phyloP scores from a whole-genome alignment of 1,284 basidiomycete genomes.

The Trametes hirsuta region DNA sequence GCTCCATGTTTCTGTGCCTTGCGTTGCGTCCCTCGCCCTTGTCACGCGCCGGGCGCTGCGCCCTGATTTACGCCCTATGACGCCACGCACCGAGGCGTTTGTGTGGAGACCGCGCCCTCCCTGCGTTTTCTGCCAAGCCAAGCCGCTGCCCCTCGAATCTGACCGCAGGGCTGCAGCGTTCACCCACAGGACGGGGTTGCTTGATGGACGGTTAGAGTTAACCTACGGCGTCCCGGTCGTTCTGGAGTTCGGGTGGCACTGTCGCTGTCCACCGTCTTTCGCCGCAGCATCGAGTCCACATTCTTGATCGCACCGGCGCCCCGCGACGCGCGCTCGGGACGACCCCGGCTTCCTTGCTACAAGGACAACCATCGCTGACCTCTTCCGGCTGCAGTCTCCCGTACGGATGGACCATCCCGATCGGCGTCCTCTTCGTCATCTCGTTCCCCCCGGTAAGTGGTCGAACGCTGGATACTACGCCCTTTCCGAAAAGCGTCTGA shows the following conservation, averaged over 20 bases:
- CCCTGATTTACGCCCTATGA: neutral
- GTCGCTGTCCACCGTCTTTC: too few relatives aligned
- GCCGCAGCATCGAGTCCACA: too few relatives aligned
- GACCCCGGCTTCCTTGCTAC: neutral
- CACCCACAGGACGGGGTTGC: neutral
- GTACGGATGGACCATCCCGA: slow-evolving; percentile 82
- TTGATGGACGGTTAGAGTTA: too few relatives aligned
- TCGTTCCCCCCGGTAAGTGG: slow-evolving; percentile 71
- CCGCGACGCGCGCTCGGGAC: too few relatives aligned
- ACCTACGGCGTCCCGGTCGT: too few relatives aligned
- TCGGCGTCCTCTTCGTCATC: slow-evolving; percentile 76
- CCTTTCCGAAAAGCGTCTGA: neutral
- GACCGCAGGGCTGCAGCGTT: neutral
- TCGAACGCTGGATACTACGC: neutral
- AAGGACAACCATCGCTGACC: neutral
- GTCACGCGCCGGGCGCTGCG: too few relatives aligned
- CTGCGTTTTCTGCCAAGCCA: neutral
- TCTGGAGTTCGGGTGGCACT: too few relatives aligned
- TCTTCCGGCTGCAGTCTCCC: slow-evolving; percentile 30
- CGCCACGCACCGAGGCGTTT: neutral
- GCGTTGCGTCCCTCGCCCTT: too few relatives aligned
- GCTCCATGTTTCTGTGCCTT: neutral
- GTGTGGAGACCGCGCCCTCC: neutral
- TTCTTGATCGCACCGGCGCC: too few relatives aligned
- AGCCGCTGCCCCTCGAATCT: neutral